Evolutionary conservation across 2,329 filamentous ascomycete species (phyloP).

Genomic region (Beauveria asiatica): DNA sequence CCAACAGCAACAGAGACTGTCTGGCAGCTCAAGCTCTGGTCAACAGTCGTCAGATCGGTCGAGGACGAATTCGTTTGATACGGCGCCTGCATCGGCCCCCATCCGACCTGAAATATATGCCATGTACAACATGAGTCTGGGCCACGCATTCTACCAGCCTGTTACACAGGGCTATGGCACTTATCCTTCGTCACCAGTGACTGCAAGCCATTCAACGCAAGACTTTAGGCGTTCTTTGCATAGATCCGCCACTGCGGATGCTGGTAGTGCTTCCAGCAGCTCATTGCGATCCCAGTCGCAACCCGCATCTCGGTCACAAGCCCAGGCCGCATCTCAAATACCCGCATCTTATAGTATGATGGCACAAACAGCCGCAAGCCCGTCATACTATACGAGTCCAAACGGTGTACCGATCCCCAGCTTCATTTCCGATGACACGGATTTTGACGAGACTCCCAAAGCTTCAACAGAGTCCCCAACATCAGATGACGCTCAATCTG

Average conservation of each 20-base stretch:
- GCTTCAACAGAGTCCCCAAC: constrained; percentile 36
- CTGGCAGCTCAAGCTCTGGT: constrained; percentile 18
- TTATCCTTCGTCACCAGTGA: constrained; percentile 49
- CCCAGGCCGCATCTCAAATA: constrained; percentile 18
- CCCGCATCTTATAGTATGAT: constrained; percentile 18
- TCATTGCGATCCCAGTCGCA: constrained; percentile 60
- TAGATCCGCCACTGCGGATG: constrained; percentile 43
- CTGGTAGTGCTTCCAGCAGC: constrained; percentile 40
- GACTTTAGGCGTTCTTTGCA: constrained; percentile 52
- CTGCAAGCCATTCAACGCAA: constrained; percentile 31
- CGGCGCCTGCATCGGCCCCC: constrained; percentile 49
- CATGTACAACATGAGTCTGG: constrained; percentile 35
- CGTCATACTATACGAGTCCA: constrained; percentile 28
- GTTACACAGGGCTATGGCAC: constrained; percentile 36
- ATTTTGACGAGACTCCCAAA: constrained; percentile 37
- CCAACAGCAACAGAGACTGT: constrained; percentile 20
- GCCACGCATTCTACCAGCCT: constrained; percentile 39
- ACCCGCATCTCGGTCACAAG: constrained; percentile 43
- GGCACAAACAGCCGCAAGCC: constrained; percentile 28
- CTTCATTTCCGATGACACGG: constrained; percentile 48
- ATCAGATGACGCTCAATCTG: constrained; percentile 35
- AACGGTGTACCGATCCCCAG: constrained; percentile 46
- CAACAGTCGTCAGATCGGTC: constrained; percentile 39
- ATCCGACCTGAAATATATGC: constrained; percentile 49
- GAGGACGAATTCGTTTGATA: constrained; percentile 56